Base-by-base conservation (phyloP, 2,329 filamentous ascomycete species). In the Chaetomium olivaceum region DNA sequence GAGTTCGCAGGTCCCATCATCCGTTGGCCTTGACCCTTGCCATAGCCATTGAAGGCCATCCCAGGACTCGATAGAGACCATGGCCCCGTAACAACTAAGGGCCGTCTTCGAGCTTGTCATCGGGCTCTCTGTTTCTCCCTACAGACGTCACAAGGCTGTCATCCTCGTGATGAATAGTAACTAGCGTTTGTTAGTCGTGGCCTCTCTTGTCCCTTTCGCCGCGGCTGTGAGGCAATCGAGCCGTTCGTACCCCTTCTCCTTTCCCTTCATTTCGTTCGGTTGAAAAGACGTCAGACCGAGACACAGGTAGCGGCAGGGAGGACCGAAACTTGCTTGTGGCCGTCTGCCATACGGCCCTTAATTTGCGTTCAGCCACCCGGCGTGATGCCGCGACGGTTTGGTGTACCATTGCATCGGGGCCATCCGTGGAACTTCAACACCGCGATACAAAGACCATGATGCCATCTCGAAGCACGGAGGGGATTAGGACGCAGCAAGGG, bases 271-370 rank as follows among this genome's bases (percentile, higher is more conserved):
- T 56, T 36, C n/a, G 8, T 36, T 58, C 8, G 55, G 55, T 27
- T 19, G 29, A 14, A 25, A 14, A 58, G 43, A 46, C n/a, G 58
- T 33, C 51, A 61, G 63, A 29, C 27, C 58, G 61, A 63, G 58
- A 66, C 51, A 66, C n/a, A 21, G 51, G n/a, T 27, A 14, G 43
- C 29, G 21, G 19, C 27, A 51, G 21, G 58, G 31, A 36, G 46
- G n/a, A 61, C 61, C 31, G 11, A 61, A 61, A 65, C 31, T 33
- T 64, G n/a, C 27, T 51, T 14, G 33, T 51, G 61, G 36, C 46
- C 51, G 46, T 43, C 56, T 64, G 61, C 57, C 46, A 58, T 29
- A 67, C 61, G 50, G 36, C 54, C 58, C 46, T 64, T 59, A 58
- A 55, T 59, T 54, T 46, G 54, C 58, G 33, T 33, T 16, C 43